Percentiles rank a stretch among this genome's conserved stretches.
These are phyloP conservation scores for Penicillium sp. DNA, from an alignment of 2,329 filamentous ascomycete species.

Conservation along the genomic window DNA sequence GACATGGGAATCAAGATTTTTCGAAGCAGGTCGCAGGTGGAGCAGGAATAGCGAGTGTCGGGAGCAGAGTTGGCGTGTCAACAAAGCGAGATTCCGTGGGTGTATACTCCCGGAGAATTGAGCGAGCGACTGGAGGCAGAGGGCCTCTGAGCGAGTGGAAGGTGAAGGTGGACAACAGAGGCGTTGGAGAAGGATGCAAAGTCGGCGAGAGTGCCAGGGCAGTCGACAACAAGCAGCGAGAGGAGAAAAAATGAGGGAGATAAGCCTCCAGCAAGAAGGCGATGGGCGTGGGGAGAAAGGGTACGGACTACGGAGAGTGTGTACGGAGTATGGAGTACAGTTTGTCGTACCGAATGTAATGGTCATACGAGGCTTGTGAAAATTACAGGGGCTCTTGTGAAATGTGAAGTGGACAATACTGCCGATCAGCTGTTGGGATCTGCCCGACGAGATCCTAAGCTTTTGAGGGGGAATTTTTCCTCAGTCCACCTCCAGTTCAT, in stretches of 20 bases:
- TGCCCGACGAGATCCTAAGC: slow-evolving; percentile 1
- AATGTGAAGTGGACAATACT: not conserved
- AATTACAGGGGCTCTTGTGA: not conserved
- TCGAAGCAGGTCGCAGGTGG: not conserved
- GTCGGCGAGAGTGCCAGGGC: not conserved
- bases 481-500: not conserved
- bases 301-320: not conserved
- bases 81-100: slow-evolving; percentile 8
- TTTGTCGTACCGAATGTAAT: not conserved
- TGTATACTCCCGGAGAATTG: slow-evolving; percentile 16
- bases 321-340: too few relatives aligned
- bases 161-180: not conserved
- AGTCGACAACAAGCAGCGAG: not conserved
- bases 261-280: not conserved
- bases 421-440: slow-evolving; percentile 9
- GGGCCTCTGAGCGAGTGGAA: slow-evolving; percentile 2
- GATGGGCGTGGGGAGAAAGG: slow-evolving; percentile 7
- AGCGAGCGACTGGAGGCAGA: slow-evolving; percentile 21
- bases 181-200: not conserved
- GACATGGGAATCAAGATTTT: not conserved
- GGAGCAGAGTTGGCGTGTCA: slow-evolving; percentile 7
- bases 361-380: not conserved
- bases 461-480: not conserved
- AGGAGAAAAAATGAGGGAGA: slow-evolving; percentile 9
- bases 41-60: not conserved